phyloP scores from a whole-genome alignment of 148 eudicot species.

The Chenopodium formosanum region DNA sequence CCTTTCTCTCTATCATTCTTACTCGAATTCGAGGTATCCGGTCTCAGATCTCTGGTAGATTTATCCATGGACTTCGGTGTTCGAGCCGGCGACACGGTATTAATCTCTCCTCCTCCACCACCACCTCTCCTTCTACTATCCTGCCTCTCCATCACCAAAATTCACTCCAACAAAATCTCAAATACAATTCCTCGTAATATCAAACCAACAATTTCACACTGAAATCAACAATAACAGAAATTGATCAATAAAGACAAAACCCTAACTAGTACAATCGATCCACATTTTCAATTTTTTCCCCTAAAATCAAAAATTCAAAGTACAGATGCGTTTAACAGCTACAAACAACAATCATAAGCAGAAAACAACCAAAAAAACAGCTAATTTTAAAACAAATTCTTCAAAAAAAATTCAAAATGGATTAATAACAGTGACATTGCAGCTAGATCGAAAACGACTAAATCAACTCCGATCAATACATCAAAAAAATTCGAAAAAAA shows the following conservation, averaged over 20 bases:
- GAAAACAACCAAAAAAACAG: constrained; percentile 4
- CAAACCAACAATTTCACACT: constrained; percentile 12
- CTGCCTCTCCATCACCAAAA: constrained; percentile 47
- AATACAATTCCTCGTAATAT: background rate
- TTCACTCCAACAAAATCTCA: constrained; percentile 15
- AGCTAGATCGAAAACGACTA: constrained; percentile 40
- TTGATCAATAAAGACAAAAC: constrained; percentile 5
- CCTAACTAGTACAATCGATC: constrained; percentile 15
- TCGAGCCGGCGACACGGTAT: constrained; percentile 62
- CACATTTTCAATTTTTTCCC: background rate
- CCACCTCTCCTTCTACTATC: constrained; percentile 42
- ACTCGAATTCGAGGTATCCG: constrained; percentile 51
- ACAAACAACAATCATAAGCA: constrained; percentile 7
- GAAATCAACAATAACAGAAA: constrained; percentile 1
- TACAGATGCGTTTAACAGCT: constrained; percentile 4
- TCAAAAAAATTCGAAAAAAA: background rate
- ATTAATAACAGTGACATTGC: constrained; percentile 30
- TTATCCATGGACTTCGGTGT: constrained; percentile 87
- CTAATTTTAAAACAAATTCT: constrained; percentile 8
- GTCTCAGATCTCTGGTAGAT: constrained; percentile 72
- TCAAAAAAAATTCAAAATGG: background rate
- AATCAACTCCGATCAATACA: constrained; percentile 8
- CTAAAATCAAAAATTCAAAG: background rate
- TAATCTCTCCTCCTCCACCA: constrained; percentile 27
- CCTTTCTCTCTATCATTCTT: constrained; percentile 80